Evolutionary conservation across 2,329 filamentous ascomycete species (phyloP).

Genomic region (Stylonectria norvegica): DNA sequence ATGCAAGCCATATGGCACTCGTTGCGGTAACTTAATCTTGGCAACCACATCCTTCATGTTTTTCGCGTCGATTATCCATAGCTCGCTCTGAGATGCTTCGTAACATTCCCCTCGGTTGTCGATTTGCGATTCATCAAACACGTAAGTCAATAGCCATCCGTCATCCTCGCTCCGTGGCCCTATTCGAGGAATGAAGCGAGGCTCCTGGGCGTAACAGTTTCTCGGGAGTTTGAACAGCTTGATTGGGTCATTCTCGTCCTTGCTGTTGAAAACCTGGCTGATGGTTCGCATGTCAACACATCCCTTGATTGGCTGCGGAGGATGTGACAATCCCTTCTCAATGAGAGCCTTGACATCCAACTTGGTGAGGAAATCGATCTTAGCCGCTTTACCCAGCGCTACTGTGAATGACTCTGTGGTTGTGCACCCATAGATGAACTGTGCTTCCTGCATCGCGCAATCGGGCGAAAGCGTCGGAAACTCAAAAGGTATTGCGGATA

Average conservation of each 20-base stretch:
- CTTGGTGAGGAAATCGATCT: slow-evolving; percentile 64
- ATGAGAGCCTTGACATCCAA: slow-evolving; percentile 56
- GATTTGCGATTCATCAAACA: slow-evolving; percentile 66
- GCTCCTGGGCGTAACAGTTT: slow-evolving; percentile 64
- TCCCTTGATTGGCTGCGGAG: slow-evolving; percentile 51
- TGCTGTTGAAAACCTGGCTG: slow-evolving; percentile 46
- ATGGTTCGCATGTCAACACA: slow-evolving; percentile 59
- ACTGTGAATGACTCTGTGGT: slow-evolving; percentile 56
- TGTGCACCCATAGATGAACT: slow-evolving; percentile 66
- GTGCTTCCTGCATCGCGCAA: slow-evolving; percentile 53
- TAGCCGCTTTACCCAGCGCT: slow-evolving; percentile 60
- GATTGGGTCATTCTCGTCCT: slow-evolving; percentile 52
- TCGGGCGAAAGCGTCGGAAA: slow-evolving; percentile 59
- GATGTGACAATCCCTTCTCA: slow-evolving; percentile 43
- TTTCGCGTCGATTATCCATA: slow-evolving; percentile 66
- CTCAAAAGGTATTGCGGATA: slow-evolving; percentile 64
- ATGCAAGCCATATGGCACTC: slow-evolving; percentile 68
- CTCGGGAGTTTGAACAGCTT: slow-evolving; percentile 58
- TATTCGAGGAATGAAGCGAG: slow-evolving; percentile 56
- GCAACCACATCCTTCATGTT: slow-evolving; percentile 60
- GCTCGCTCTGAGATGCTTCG: slow-evolving; percentile 50
- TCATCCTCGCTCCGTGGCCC: slow-evolving; percentile 53
- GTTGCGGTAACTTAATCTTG: slow-evolving; percentile 57
- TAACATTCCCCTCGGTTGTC: slow-evolving; percentile 45
- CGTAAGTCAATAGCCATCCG: slow-evolving; percentile 65